Conservation (phyloP, 2,329 filamentous ascomycete genomes). For the Trichoderma koningii region DNA sequence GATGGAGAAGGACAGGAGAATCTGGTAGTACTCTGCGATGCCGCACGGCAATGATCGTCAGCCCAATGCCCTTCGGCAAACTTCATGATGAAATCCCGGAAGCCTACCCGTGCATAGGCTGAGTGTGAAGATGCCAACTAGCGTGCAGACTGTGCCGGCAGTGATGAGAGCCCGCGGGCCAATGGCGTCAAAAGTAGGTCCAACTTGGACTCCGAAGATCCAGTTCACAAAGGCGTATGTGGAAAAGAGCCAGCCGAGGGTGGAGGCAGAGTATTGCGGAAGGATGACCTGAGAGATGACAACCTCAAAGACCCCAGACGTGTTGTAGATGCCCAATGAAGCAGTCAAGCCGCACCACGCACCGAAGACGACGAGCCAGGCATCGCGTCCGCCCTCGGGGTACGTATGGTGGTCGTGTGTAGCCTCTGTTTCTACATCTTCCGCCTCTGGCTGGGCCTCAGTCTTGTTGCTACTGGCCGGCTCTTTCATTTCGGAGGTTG, state of each 20-base stretch:
- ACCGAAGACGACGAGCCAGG: neutral
- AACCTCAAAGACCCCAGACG: neutral
- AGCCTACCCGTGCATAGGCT: constrained; percentile 4
- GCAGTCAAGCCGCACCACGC: constrained; percentile 18
- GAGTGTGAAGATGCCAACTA: neutral
- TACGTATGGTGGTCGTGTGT: neutral
- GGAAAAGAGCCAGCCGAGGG: neutral
- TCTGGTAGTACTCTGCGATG: constrained; percentile 67
- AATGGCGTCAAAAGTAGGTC: constrained; percentile 1
- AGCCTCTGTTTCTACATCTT: too few species aligned
- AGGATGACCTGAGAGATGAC: neutral
- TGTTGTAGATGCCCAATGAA: constrained; percentile 5
- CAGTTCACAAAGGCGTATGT: neutral
- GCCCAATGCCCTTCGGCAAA: neutral
- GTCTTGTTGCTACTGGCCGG: neutral
- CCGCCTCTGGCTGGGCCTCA: neutral
- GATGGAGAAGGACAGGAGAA: constrained; percentile 74
- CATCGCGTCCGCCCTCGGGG: neutral
- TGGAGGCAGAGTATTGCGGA: neutral
- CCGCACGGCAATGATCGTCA: too few species aligned
- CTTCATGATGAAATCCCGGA: neutral
- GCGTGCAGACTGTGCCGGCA: neutral
- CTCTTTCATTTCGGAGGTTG: neutral
- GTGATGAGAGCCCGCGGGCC: neutral
- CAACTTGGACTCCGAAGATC: neutral